phyloP scores from a whole-genome alignment of 768 basidiomycete genomes.

The Termitomyces sp. region DNA sequence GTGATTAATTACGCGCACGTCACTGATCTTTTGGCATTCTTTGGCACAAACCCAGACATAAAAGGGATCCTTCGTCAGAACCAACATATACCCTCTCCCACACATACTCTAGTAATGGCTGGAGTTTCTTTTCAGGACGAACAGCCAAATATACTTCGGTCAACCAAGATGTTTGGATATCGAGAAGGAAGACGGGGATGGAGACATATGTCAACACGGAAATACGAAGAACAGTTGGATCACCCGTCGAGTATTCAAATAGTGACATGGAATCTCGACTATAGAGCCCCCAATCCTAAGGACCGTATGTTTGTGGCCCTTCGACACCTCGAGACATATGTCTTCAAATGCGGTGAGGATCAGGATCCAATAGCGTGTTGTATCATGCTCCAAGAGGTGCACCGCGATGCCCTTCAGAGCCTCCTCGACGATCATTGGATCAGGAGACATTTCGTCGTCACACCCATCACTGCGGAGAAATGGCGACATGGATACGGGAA shows the following conservation, averaged over 20 bases:
- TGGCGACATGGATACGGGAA: conserved; percentile 67
- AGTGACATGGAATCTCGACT: conserved; percentile 73
- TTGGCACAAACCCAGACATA: neutral
- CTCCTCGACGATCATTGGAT: conserved; percentile 62
- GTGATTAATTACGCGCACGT: neutral
- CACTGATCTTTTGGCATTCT: neutral
- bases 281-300: conserved; percentile 26
- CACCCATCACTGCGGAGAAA: conserved; percentile 46
- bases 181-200: conserved; percentile 33
- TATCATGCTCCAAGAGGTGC: conserved; percentile 70
- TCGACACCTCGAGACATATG: conserved; percentile 47
- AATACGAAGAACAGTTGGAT: conserved; percentile 18
- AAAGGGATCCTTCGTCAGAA: neutral
- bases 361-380: conserved; percentile 53
- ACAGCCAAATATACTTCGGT: conserved; percentile 23
- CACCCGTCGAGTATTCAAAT: conserved; percentile 39
- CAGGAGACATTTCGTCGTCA: conserved; percentile 50
- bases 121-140: conserved; percentile 10
- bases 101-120: conserved; percentile 2
- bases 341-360: conserved; percentile 40
- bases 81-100: neutral
- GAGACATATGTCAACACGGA: conserved; percentile 39
- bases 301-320: conserved; percentile 46
- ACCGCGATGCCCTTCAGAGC: conserved; percentile 33
- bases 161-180: conserved; percentile 35